Evolutionary conservation across 2,329 filamentous ascomycete species (phyloP), one percentile per base, ranked within the genome.

Genomic region (Cadophora gregata): DNA sequence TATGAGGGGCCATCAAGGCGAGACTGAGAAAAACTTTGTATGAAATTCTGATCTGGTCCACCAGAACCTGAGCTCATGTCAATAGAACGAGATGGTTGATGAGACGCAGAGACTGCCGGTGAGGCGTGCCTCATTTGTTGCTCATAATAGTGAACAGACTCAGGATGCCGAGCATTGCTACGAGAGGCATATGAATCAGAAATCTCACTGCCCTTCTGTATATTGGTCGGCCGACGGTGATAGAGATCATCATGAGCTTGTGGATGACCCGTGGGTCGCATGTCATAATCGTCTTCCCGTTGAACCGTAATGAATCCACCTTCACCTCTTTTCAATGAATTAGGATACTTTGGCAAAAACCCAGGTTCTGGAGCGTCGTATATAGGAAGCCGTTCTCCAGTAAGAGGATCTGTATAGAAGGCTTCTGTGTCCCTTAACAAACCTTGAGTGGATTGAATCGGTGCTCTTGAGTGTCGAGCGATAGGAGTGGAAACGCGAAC

Each of bases 21-120:
- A 73, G 73, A 74, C 64, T 77, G 72, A 72, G 74, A 75, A 67
- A 74, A 73, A 70, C 65, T 70, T 64, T 75, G 68, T 72, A 73
- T 67, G 60, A 74, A 69, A 69, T 64, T 65, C 63, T 71, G 70
- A 67, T 76, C 72, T 67, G 65, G 56, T 60, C 67, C 65, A 63
- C 27, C 62, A 65, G 67, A 64, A 67, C 59, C 48, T 70, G 63
- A 63, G 66, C 59, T 66, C 60, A 64, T 63, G 65, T 70, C 67
- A 71, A 70, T 65, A 48, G 72, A 66, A 73, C 69, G 70, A 71
- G 71, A 71, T 66, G 66, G 27, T 65, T 69, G 69, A 62, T 56
- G 62, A 48, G 70, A 65, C 55, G 65, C 62, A 72, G 69, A 64
- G 68, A 70, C 62, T 33, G 29, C 59, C 56, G 73, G 69, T 58